These are phyloP conservation scores for Candida oleophila DNA, from an alignment of 805 yeast species.

Conservation along the genomic window DNA sequence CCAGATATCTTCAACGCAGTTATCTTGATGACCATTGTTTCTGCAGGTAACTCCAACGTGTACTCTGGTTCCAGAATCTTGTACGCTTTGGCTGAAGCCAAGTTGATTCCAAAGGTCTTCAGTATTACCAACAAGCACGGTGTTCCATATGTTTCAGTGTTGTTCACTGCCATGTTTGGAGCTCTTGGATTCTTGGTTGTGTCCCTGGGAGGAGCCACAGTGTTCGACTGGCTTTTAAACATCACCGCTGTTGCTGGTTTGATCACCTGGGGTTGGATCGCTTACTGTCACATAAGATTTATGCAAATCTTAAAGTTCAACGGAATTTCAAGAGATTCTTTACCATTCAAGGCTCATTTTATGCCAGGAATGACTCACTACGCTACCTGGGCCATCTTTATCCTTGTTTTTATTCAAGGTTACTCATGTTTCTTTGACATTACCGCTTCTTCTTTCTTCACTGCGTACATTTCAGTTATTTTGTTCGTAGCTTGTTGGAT, in stretches of 20 bases:
- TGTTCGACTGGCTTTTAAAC: conserved; percentile 71
- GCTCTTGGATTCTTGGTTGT: conserved; percentile 60
- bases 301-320: conserved; percentile 62
- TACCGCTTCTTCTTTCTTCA: conserved; percentile 58
- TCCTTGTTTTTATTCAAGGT: conserved; percentile 73
- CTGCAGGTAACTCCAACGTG: conserved; percentile 79
- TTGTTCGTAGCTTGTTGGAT: conserved; percentile 56
- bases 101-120: conserved; percentile 57
- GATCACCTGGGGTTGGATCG: conserved; percentile 69
- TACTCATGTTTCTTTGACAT: conserved; percentile 59
- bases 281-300: conserved; percentile 65
- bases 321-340: conserved; percentile 62
- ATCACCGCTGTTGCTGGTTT: conserved; percentile 78
- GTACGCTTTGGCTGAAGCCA: conserved; percentile 61
- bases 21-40: conserved; percentile 60
- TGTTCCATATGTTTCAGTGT: conserved; percentile 60
- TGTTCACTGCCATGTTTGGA: conserved; percentile 60
- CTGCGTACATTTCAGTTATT: conserved; percentile 69
- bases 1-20: conserved; percentile 75
- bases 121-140: conserved; percentile 51
- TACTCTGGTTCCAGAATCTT: conserved; percentile 71
- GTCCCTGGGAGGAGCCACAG: conserved; percentile 52
- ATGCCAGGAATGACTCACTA: conserved; percentile 72
- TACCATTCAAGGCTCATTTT: conserved; percentile 72
- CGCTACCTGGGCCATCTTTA: conserved; percentile 49